Evolutionary conservation across 768 basidiomycete genomes (phyloP), one percentile per base, ranked within the genome.

Genomic region (Daedaleopsis nitida): DNA sequence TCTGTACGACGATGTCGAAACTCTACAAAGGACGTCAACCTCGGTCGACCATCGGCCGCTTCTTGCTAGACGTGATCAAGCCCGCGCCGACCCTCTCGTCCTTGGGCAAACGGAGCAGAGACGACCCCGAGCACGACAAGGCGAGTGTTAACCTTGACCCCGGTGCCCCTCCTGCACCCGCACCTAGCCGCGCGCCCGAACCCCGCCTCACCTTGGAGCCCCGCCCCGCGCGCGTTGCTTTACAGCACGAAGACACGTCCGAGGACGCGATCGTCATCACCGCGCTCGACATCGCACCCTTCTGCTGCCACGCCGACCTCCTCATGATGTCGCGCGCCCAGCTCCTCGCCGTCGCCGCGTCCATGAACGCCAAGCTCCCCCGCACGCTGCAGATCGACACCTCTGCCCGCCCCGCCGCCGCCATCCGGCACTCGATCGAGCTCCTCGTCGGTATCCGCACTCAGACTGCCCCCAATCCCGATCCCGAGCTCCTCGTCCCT

Each of bases 301-400:
- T 90, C 74, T 87, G 86, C 73, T 89, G 87, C 71, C 87, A 91
- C 68, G 86, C 88, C 60, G 88, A 91, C 65, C 79, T 90, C 44
- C 67, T 89, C 56, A 79, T 81, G 1, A 89, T 91, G 89, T 66
- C 81, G 4, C 83, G 82, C 44, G 48, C 70, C 1, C 76, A 83
- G 60, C 82, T 91, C 47, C 68, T 85, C 49, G 70, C 58, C 0
- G 86, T 86, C 16, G 88, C 86, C 5, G 63, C 66, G 16, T 64
- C 75, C 10, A 78, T 91, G 49, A 91, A 91, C 69, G 75, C 68
- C 14, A 81, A 80, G 39, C 76, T 90, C 1, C 88, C 89, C 2
- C 68, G 57, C 45, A 78, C 74, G 0, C 69, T 86, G 66, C 78
- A 75, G 21, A 87, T 91, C 56, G 77, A 80, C 55, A 70, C 76